Percentiles rank a stretch among this genome's conserved stretches.
These are phyloP conservation scores for Ramularia endophylla DNA, from an alignment of 2,329 filamentous ascomycete species.

Conservation along the genomic window DNA sequence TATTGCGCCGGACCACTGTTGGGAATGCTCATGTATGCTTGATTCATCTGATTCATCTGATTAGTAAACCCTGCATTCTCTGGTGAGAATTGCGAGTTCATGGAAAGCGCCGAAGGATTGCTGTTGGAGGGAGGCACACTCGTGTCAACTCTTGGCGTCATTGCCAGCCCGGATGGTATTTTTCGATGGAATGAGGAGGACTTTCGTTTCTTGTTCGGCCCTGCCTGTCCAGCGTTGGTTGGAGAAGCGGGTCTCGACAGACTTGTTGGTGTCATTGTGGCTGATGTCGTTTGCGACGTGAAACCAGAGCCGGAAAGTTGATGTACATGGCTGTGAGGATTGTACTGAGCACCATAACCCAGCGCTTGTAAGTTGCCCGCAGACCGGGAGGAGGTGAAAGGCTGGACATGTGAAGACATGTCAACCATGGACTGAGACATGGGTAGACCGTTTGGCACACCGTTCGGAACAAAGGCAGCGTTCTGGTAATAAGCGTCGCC, in stretches of 20 bases:
- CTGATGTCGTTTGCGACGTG: conserved; percentile 36
- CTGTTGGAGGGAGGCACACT: conserved; percentile 26
- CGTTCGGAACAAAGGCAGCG: conserved; percentile 19
- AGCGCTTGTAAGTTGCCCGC: conserved; percentile 58
- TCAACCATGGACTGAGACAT: conserved; percentile 37
- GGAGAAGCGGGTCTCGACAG: conserved; percentile 72
- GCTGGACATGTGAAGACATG: conserved; percentile 32
- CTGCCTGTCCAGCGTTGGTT: conserved; percentile 48
- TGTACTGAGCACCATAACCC: conserved; percentile 31
- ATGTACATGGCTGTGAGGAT: conserved; percentile 31
- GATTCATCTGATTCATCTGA: conserved; percentile 20
- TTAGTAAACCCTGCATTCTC: conserved; percentile 33
- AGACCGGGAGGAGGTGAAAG: conserved; percentile 55
- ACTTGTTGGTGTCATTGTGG: conserved; percentile 52
- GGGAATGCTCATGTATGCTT: conserved; percentile 30
- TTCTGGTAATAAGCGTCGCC: conserved; percentile 23
- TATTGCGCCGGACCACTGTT: conserved; percentile 24
- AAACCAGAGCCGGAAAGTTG: conserved; percentile 27
- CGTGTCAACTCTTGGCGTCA: conserved; percentile 70
- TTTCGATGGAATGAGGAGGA: conserved; percentile 46
- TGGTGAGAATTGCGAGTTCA: conserved; percentile 34
- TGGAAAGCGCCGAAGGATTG: conserved; percentile 25
- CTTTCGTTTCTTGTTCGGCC: conserved; percentile 77
- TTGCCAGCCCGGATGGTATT: conserved; percentile 66
- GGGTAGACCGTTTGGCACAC: conserved; percentile 24